These are phyloP conservation scores for Exophiala oligosperma DNA, from an alignment of 2,329 filamentous ascomycete genomes.

Conservation along the genomic window DNA sequence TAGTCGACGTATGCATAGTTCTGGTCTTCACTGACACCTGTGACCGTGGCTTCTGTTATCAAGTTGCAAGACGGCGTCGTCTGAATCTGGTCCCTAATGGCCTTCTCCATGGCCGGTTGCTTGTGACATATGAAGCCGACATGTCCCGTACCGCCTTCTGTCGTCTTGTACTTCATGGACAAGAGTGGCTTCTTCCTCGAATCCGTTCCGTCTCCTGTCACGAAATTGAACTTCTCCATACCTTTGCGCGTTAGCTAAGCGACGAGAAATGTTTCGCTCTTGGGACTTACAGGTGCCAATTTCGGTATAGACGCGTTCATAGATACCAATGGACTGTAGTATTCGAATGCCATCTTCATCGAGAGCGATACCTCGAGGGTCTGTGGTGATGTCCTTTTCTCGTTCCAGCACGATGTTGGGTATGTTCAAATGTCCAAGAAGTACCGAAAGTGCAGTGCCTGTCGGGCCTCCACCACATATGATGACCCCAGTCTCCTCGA, in stretches of 20 bases:
- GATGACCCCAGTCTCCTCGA: slow-evolving; percentile 30
- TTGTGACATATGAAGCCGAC: slow-evolving; percentile 35
- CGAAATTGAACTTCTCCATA: slow-evolving; percentile 25
- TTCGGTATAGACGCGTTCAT: slow-evolving; percentile 32
- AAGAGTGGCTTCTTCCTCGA: slow-evolving; percentile 24
- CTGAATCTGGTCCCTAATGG: slow-evolving; percentile 22
- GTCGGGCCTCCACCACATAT: slow-evolving; percentile 37
- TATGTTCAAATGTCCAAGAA: slow-evolving; percentile 29
- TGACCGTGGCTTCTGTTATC: slow-evolving; percentile 19
- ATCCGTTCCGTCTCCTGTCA: slow-evolving; percentile 18
- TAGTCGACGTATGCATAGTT: slow-evolving; percentile 16
- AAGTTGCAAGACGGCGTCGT: slow-evolving; percentile 16
- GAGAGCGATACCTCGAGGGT: slow-evolving; percentile 35
- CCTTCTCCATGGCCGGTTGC: slow-evolving; percentile 33
- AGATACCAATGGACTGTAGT: slow-evolving; percentile 34
- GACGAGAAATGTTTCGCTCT: not conserved
- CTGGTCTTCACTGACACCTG: slow-evolving; percentile 14
- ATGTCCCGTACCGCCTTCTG: slow-evolving; percentile 33
- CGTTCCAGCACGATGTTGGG: slow-evolving; percentile 33
- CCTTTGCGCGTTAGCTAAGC: slow-evolving; percentile 12
- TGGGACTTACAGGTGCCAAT: slow-evolving; percentile 31
- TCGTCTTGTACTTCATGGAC: slow-evolving; percentile 25
- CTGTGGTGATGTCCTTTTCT: slow-evolving; percentile 33
- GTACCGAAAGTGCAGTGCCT: slow-evolving; percentile 32
- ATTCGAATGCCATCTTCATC: slow-evolving; percentile 36